These are phyloP conservation scores for Gillenia trifoliata DNA, from an alignment of 306 rosid genomes.

Conservation along the genomic window DNA sequence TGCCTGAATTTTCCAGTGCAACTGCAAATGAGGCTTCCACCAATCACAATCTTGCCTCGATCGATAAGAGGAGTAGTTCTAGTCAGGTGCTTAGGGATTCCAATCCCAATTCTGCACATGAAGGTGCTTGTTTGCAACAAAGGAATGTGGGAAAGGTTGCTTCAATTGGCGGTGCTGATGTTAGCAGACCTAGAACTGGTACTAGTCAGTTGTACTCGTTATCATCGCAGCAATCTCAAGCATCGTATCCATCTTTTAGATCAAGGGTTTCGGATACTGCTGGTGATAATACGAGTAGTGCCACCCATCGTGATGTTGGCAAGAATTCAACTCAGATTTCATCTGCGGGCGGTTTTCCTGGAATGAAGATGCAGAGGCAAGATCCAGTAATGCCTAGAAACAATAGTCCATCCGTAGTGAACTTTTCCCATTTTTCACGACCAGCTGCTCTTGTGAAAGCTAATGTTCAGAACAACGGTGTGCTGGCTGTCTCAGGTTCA, in stretches of 20 bases:
- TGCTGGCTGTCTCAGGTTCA: conserved; percentile 31
- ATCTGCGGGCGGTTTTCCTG: conserved; percentile 43
- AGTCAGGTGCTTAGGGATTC: conserved; percentile 48
- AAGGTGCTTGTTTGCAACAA: conserved; percentile 36
- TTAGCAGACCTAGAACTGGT: conserved; percentile 35
- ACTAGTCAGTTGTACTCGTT: conserved; percentile 36
- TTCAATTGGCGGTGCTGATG: conserved; percentile 39
- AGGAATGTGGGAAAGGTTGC: conserved; percentile 45
- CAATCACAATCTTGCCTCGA: conserved; percentile 34
- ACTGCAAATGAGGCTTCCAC: conserved; percentile 36
- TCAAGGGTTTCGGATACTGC: conserved; percentile 34
- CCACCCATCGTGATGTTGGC: conserved; percentile 22
- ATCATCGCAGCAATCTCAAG: conserved; percentile 49
- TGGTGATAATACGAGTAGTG: conserved; percentile 41
- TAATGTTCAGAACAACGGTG: conserved; percentile 44
- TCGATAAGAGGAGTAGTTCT: conserved; percentile 43
- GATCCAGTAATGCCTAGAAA: conserved; percentile 39
- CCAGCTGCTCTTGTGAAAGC: conserved; percentile 58
- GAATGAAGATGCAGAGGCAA: conserved; percentile 44
- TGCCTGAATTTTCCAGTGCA: conserved; percentile 64
- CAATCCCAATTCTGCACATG: conserved; percentile 31
- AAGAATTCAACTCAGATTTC: conserved; percentile 42
- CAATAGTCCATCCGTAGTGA: conserved; percentile 45
- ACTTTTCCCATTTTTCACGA: conserved; percentile 75
- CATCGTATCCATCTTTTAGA: conserved; percentile 48